Conservation (phyloP, 768 basidiomycete genomes). For the Lentinula boryana region DNA sequence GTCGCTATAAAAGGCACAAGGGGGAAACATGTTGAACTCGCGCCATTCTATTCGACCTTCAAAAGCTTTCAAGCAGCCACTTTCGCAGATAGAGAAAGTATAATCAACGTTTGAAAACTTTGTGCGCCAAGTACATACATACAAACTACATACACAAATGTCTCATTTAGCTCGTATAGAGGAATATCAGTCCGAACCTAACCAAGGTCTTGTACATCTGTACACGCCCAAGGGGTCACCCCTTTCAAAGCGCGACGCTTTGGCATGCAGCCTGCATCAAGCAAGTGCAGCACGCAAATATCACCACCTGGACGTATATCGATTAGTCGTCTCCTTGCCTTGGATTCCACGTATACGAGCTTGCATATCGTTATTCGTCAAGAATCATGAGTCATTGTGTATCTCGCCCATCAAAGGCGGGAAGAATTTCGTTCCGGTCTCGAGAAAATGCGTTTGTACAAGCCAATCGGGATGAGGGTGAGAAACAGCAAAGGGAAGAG, state of each 20-base stretch:
- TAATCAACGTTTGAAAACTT: background rate
- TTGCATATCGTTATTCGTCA: conserved; percentile 1
- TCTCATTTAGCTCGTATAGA: background rate
- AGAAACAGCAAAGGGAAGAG: background rate
- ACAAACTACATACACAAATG: conserved; percentile 5
- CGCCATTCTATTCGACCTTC: too few relatives aligned
- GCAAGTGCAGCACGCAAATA: background rate
- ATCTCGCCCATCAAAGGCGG: conserved; percentile 1
- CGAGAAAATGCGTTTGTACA: background rate
- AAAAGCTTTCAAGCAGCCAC: background rate
- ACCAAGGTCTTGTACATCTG: background rate
- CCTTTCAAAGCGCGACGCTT: background rate
- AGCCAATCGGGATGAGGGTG: background rate
- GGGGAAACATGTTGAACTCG: too few relatives aligned
- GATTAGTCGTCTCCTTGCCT: background rate
- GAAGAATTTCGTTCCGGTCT: background rate
- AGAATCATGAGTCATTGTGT: conserved; percentile 6
- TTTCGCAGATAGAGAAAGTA: background rate
- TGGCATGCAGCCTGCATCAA: background rate
- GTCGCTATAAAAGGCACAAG: too few relatives aligned
- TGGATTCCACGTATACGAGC: background rate
- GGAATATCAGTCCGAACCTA: background rate
- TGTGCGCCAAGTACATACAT: conserved; percentile 1
- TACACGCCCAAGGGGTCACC: background rate
- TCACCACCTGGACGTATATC: background rate